Percentiles rank a stretch among this genome's conserved stretches.
These are phyloP conservation scores for Picea engelmannii DNA, from an alignment of 83 land plant genomes.

Conservation along the genomic window DNA sequence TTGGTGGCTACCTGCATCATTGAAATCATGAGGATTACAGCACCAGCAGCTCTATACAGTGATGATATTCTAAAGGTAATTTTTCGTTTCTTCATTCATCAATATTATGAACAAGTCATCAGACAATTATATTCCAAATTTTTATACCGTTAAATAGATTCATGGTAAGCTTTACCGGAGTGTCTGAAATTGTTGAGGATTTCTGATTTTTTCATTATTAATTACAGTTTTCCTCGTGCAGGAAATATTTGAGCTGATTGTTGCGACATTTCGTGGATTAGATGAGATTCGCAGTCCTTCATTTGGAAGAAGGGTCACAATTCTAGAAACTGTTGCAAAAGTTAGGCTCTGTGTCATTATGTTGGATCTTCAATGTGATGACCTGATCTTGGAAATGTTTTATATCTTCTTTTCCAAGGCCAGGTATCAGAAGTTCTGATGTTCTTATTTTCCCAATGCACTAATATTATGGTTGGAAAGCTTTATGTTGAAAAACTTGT, in stretches of 20 bases:
- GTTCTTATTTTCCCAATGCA: not conserved
- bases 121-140: not conserved
- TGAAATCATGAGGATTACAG: slow-evolving; percentile 79
- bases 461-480: not conserved
- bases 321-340: slow-evolving; percentile 74
- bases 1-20: slow-evolving; percentile 69
- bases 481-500: too few species aligned
- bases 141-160: too few species aligned
- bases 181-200: not conserved
- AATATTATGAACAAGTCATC: not conserved
- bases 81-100: not conserved
- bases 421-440: slow-evolving; percentile 40
- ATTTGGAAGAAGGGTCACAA: slow-evolving; percentile 60
- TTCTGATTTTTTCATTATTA: slow-evolving; percentile 7
- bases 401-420: slow-evolving; percentile 50
- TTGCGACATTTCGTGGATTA: slow-evolving; percentile 64
- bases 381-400: slow-evolving; percentile 69
- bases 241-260: slow-evolving; percentile 78
- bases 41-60: slow-evolving; percentile 75
- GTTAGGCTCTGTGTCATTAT: slow-evolving; percentile 75
- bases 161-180: too few species aligned
- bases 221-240: slow-evolving; percentile 21
- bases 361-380: slow-evolving; percentile 81
- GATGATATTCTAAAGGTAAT: slow-evolving; percentile 70
- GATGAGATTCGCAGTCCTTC: slow-evolving; percentile 60